Evolutionary conservation across 306 rosid genomes (phyloP), one percentile per base, ranked within the genome.

Genomic region (Phaseolus lunatus): DNA sequence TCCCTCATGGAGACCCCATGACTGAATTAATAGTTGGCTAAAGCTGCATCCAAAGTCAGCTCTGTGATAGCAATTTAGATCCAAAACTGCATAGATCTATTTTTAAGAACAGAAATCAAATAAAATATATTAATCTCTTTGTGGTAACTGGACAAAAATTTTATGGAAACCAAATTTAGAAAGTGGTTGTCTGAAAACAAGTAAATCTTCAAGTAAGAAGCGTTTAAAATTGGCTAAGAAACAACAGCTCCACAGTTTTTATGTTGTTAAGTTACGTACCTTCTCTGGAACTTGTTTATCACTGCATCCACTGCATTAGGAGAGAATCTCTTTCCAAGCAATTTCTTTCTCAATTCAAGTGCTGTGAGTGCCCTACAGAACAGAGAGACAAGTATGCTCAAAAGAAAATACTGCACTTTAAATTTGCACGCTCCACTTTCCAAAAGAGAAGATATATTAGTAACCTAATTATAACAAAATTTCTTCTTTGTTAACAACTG

Each of bases 331-430:
- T 85, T 92, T 65, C 81, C 87, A 58, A 76, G 85, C 82, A 95
- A 73, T 78, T 92, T 92, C 86, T 89, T 95, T 86, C 85, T 85
- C 81, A 95, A 73, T 67, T 90, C 96, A 64, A 86, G 86, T 54
- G 90, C 87, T 20, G 97, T 89, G 87, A 85, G 90, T 81, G 96
- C 92, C 84, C 99, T 95, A 88, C 45, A 29, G 69, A 82, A 50
- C 13, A 81, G 43, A 76, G 48, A 73, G 59, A 67, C 31, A 64
- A 16, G 31, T 74, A 57, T 43, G 35, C 52, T 82, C 67, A 35
- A 78, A 44, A 67, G 58, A 70, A 31, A 48, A 44, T 0, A 58
- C 71, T 13, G 29, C 18, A 56, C 79, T 62, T 56, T 20, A 47
- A 56, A 72, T 78, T 45, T 16, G 27, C 65, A 72, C 7, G 10